Evolutionary conservation across 140 eudicot species (phyloP).

Genomic region (Oenanthe javanica): DNA sequence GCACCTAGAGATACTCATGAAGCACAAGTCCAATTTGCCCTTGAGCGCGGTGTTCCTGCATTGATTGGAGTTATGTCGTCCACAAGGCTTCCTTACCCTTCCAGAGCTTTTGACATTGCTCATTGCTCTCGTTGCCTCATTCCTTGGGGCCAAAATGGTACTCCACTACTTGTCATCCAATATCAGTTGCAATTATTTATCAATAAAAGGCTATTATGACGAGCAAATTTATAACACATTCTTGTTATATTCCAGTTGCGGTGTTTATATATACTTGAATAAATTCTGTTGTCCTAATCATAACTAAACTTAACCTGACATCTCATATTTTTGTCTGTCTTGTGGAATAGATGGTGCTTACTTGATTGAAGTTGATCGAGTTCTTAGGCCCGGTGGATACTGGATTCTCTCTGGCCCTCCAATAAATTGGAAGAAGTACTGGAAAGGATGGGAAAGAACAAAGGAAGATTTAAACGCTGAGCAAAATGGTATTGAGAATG

Average conservation of each 20-base stretch:
- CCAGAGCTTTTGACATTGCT: constrained; percentile 95
- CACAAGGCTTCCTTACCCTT: constrained; percentile 87
- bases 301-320: not conserved
- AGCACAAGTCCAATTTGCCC: constrained; percentile 90
- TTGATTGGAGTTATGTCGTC: constrained; percentile 87
- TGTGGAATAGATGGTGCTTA: constrained; percentile 55
- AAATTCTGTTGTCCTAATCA: not conserved
- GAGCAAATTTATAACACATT: not conserved
- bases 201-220: not conserved
- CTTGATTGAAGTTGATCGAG: constrained; percentile 85
- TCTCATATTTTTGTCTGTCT: not conserved
- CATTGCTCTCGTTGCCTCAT: constrained; percentile 98
- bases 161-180: not conserved
- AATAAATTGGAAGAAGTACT: constrained; percentile 57
- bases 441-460: constrained; percentile 91
- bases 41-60: constrained; percentile 98
- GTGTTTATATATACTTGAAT: not conserved
- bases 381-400: constrained; percentile 91
- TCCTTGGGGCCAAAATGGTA: constrained; percentile 95
- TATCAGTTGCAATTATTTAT: not conserved
- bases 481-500: constrained; percentile 65
- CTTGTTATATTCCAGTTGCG: not conserved
- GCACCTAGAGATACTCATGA: constrained; percentile 97
- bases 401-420: constrained; percentile 99
- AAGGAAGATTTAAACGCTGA: constrained; percentile 70